Evolutionary conservation across 495 filamentous ascomycete species (phyloP).

Genomic region (Lasiosphaeria ovina): DNA sequence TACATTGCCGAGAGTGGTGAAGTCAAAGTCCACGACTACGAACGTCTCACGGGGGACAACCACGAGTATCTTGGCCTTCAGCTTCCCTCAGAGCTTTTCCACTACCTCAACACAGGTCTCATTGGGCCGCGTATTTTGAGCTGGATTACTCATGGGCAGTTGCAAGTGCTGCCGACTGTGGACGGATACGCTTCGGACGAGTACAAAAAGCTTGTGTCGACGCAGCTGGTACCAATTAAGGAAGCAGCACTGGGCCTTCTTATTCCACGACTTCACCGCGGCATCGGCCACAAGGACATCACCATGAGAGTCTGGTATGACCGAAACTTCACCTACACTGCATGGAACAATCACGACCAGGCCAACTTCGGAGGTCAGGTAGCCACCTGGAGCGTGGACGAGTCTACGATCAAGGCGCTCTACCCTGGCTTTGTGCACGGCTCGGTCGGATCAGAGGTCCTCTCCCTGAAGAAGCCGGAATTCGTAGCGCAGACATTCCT

Average conservation of each 20-base stretch:
- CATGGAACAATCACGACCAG: slow-evolving; percentile 58
- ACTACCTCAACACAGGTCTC: slow-evolving; percentile 82
- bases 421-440: slow-evolving; percentile 50
- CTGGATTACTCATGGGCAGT: slow-evolving; percentile 73
- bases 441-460: slow-evolving; percentile 55
- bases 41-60: slow-evolving; percentile 71
- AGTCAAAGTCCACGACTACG: slow-evolving; percentile 67
- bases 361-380: slow-evolving; percentile 59
- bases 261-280: slow-evolving; percentile 73
- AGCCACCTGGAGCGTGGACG: slow-evolving; percentile 72
- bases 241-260: slow-evolving; percentile 73
- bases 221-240: slow-evolving; percentile 67
- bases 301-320: slow-evolving; percentile 83
- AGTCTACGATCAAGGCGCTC: slow-evolving; percentile 47
- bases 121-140: slow-evolving; percentile 77
- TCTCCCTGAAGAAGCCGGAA: slow-evolving; percentile 58
- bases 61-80: slow-evolving; percentile 87
- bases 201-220: slow-evolving; percentile 74
- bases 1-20: slow-evolving; percentile 72
- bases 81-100: slow-evolving; percentile 86
- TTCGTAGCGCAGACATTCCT: slow-evolving; percentile 66
- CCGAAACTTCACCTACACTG: slow-evolving; percentile 57
- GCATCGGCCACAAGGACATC: slow-evolving; percentile 73
- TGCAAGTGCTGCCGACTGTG: slow-evolving; percentile 71
- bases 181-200: slow-evolving; percentile 77